These are phyloP conservation scores for Colletotrichum limetticola DNA, from an alignment of 2,329 filamentous ascomycete species.

Conservation along the genomic window DNA sequence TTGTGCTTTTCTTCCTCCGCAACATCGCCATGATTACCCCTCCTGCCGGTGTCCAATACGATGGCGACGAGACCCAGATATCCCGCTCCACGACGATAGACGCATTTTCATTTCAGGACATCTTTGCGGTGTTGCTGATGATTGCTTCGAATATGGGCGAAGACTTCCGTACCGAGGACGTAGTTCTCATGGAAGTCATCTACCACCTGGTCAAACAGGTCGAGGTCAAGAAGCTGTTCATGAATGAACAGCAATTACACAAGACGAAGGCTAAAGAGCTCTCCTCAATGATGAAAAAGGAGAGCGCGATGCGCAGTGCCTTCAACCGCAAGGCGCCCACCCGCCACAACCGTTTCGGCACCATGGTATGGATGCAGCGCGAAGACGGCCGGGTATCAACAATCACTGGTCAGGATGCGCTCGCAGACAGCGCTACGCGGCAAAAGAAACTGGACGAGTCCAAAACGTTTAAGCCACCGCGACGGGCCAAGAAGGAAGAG, in stretches of 20 bases:
- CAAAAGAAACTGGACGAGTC: slow-evolving; percentile 89
- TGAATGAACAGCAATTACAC: slow-evolving; percentile 78
- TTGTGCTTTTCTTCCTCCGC: slow-evolving; percentile 87
- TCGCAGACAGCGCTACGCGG: slow-evolving; percentile 77
- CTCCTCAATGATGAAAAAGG: slow-evolving; percentile 79
- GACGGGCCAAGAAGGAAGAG: slow-evolving; percentile 69
- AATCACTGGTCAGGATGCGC: slow-evolving; percentile 87
- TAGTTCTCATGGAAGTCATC: slow-evolving; percentile 88
- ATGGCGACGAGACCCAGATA: slow-evolving; percentile 90
- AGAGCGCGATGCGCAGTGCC: slow-evolving; percentile 82
- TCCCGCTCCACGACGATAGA: slow-evolving; percentile 90
- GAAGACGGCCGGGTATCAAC: slow-evolving; percentile 87
- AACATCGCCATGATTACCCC: slow-evolving; percentile 89
- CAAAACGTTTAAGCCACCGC: slow-evolving; percentile 90
- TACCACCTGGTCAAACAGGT: slow-evolving; percentile 95
- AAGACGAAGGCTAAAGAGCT: slow-evolving; percentile 79
- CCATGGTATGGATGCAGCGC: slow-evolving; percentile 96
- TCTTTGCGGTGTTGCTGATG: slow-evolving; percentile 86
- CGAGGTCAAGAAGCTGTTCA: slow-evolving; percentile 84
- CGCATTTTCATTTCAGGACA: slow-evolving; percentile 89
- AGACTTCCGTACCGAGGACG: slow-evolving; percentile 90
- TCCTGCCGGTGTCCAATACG: slow-evolving; percentile 76
- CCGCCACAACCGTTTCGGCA: slow-evolving; percentile 92
- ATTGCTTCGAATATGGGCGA: slow-evolving; percentile 93
- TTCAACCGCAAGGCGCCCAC: slow-evolving; percentile 84